Evolutionary conservation across 768 basidiomycete genomes (phyloP), one percentile per base, ranked within the genome.

Genomic region (Antrodiella citrinella): DNA sequence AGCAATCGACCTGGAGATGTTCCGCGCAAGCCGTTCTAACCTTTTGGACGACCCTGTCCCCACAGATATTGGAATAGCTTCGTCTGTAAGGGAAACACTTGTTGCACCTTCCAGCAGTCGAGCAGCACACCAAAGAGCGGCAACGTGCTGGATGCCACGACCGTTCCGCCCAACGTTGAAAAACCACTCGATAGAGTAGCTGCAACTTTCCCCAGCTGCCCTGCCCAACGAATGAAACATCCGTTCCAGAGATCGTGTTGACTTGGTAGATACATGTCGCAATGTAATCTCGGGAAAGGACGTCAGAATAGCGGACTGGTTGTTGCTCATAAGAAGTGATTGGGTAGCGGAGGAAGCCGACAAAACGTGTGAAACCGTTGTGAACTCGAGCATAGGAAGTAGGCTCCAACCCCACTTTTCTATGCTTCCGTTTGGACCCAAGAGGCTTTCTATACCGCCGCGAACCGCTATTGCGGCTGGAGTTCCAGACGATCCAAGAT

Each of bases 351-450:
- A 73, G 2, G 72, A 66, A 49, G 70, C 67, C 12, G 77, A 71
- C 10, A 77, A 62, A 4, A 70, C 65, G 45, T 80, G 64, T 5
- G 71, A 65, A n/a, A 76, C 85, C 54, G 72, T 71, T 2, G 64
- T 68, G 50, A 98, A 80, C 56, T 91, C 84, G 35, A 97, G 68
- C n/a, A 86, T 88, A 0, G 80, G 77, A 23, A 98, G 73, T 3
- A 99, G 61, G 44, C 79, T 78, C 85, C 87, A 92, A 3, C 91
- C 89, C 95, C 93, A 98, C 63, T 83, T 83, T 58, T 96, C 91
- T 15, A 96, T 80, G 0, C 87, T 84, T 4, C 91, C 91, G 0
- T 70, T 76, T 1, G 91, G 85, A 3, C 92, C 92, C 1, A 95
- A 73, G 4, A 92, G 72, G 49, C 75, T 77, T 5, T 74, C 77